Percentiles rank a stretch among this genome's conserved stretches.
These are phyloP conservation scores for Fusarium hainanense DNA, from an alignment of 2,329 filamentous ascomycete genomes.

Conservation along the genomic window DNA sequence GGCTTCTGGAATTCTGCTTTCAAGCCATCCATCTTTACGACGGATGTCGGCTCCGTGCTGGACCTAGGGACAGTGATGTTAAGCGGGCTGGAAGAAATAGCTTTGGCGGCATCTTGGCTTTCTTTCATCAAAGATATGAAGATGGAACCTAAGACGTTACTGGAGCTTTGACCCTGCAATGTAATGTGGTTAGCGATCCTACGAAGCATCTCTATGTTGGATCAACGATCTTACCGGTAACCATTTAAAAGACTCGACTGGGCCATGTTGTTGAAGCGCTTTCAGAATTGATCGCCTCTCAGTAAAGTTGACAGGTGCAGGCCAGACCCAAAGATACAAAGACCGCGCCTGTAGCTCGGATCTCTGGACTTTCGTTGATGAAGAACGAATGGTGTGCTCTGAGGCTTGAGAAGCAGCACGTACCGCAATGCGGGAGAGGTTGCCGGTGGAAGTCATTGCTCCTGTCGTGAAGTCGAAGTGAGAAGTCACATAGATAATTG, in stretches of 20 bases:
- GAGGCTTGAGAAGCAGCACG: not conserved
- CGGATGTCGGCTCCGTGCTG: constrained; percentile 44
- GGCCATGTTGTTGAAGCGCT: constrained; percentile 61
- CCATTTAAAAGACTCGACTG: constrained; percentile 63
- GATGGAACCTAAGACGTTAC: constrained; percentile 45
- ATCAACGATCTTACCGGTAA: constrained; percentile 28
- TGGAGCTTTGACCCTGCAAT: constrained; percentile 56
- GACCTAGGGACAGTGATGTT: constrained; percentile 56
- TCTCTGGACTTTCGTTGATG: constrained; percentile 1
- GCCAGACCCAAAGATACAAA: constrained; percentile 63
- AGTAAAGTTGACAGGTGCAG: constrained; percentile 61
- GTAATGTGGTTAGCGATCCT: constrained; percentile 1
- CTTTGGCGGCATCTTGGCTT: constrained; percentile 51
- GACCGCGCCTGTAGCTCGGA: constrained; percentile 12
- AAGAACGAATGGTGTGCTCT: not conserved
- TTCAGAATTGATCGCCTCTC: constrained; percentile 67
- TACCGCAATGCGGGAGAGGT: not conserved
- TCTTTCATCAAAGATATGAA: constrained; percentile 63
- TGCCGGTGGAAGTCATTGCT: not conserved
- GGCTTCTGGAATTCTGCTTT: constrained; percentile 2
- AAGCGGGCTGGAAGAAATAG: constrained; percentile 61
- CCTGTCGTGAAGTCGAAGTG: not conserved
- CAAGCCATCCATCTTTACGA: constrained; percentile 20
- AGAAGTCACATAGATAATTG: constrained; percentile 1
- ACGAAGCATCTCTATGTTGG: not conserved